These are phyloP conservation scores for Potentilla sterilis DNA, from an alignment of 306 rosid species.

Conservation along the genomic window DNA sequence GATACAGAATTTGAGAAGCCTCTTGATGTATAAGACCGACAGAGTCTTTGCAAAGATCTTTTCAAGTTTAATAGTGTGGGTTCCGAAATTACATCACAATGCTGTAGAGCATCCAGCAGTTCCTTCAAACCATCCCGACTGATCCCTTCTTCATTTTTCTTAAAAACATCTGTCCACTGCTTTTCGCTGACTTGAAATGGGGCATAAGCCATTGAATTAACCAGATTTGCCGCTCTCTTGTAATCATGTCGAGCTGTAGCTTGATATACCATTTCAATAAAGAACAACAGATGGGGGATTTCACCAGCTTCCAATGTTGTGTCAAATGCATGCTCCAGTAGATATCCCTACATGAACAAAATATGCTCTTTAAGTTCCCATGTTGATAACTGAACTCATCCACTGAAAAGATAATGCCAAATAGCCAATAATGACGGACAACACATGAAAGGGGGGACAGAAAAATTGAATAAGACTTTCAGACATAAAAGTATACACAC, in stretches of 20 bases:
- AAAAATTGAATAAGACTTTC: background rate
- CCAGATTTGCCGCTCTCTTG: conserved; percentile 56
- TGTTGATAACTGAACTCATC: background rate
- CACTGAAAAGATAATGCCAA: background rate
- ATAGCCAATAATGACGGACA: background rate
- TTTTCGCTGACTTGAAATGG: conserved; percentile 69
- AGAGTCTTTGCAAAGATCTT: conserved; percentile 51
- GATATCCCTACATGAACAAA: conserved; percentile 60
- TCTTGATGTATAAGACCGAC: conserved; percentile 35
- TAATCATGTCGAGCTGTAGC: conserved; percentile 48
- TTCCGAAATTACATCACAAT: conserved; percentile 55
- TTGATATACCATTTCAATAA: conserved; percentile 69
- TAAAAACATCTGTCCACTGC: conserved; percentile 69
- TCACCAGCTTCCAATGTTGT: conserved; percentile 70
- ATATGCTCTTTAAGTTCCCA: conserved; percentile 15
- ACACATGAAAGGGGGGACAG: background rate
- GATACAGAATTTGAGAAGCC: conserved; percentile 31
- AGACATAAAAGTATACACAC: background rate
- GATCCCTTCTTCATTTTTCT: conserved; percentile 48
- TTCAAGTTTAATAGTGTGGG: conserved; percentile 63
- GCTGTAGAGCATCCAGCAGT: conserved; percentile 46
- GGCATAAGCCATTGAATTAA: conserved; percentile 70
- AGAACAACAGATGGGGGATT: conserved; percentile 55
- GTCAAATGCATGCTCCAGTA: conserved; percentile 89
- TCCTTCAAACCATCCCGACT: conserved; percentile 42